Evolutionary conservation across 495 filamentous ascomycete genomes (phyloP), one percentile per base, ranked within the genome.

Genomic region (Trichoderma reesei): DNA sequence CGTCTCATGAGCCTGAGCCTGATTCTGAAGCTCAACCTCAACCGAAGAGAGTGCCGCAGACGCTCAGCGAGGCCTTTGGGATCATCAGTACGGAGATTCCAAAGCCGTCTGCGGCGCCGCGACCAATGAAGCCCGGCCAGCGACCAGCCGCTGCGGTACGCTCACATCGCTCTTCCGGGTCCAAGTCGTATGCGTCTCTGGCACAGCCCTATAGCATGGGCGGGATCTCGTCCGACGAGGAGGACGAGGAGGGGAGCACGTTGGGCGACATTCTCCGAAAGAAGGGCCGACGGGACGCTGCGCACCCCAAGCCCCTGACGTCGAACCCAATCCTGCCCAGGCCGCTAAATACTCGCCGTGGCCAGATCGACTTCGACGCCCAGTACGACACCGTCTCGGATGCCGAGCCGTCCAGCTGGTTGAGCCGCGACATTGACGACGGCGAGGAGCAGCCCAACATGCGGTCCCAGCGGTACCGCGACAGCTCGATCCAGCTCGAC

Each of bases 401-500:
- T 9, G 44, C 9, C 7, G 44, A 48, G 44, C 44, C 44, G 4
- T 8, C 44, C n/a, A 48, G 44, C 8, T 48, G 44, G 44, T 18
- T 18, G n/a, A 48, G 44, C 20, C 14, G 31, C 36, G 60, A 60
- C 31, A 13, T 51, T 39, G 64, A 48, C 20, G 54, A 67, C 39
- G 44, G 62, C 62, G 64, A 66, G 63, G 67, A 72, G 54, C 77
- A 75, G 51, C 77, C 81, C 6, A 77, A 80, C 69, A 78, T 78
- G 1, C 69, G 26, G 51, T 34, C 51, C 44, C 67, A 63, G 14
- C 63, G 69, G 31, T 72, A 69, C 61, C 62, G 80, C 59, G 69
- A 73, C 62, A 74, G 73, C 61, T 77, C 76, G 10, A 80, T 81
- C 42, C 75, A 88, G 79, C 68, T 81, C 72, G 66, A 87, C 71